Base-by-base conservation (phyloP, 164 flowering plant genomes). In the Euptelea pleiosperma region DNA sequence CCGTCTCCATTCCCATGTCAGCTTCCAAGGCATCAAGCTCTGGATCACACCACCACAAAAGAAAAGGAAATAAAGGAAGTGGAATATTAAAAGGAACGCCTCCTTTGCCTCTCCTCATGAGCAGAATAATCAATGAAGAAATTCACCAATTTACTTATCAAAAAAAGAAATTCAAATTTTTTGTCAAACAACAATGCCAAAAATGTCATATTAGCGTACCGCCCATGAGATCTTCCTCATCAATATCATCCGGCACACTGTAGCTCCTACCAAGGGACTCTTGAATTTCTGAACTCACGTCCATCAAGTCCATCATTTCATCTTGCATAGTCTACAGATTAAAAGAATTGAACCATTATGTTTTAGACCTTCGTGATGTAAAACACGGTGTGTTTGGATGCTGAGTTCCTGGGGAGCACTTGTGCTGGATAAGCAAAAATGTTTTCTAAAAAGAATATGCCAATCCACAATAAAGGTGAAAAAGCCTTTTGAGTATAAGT, bases 241-340 rank as follows among this genome's bases (percentile, higher is more conserved):
- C 97, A 67, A 93, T 77, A 71, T 90, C 99, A 77, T 93, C 99
- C 53, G 99, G 99, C 9, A 90, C 90, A 77, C 54, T 82, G 66
- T 90, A 93, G 79, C 92, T 88, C 74, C 96, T 77, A 68, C 97
- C 98, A 62, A 93, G 88, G 21, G 96, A 78, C 71, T 93, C 99
- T 83, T 90, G 96, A 64, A 93, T 90, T 70, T 93, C 97, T 63
- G 54, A 75, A 56, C 96, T 93, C 57, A 83, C 84, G 69, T 90
- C 97, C 99, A 93, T 88, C 70, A 93, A 72, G 68, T 93, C 99
- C 91, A 88, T 79, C 97, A 93, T 93, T 73, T 93, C 97, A 74
- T 93, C 99, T 93, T 93, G 99, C 80, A 93, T 74, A 61, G 70
- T 90, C 99, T 92, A 45, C 55, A 74, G 5, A 40, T 19, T 26